phyloP scores from a whole-genome alignment of 2,329 filamentous ascomycete genomes.

The Leptographium procerum region DNA sequence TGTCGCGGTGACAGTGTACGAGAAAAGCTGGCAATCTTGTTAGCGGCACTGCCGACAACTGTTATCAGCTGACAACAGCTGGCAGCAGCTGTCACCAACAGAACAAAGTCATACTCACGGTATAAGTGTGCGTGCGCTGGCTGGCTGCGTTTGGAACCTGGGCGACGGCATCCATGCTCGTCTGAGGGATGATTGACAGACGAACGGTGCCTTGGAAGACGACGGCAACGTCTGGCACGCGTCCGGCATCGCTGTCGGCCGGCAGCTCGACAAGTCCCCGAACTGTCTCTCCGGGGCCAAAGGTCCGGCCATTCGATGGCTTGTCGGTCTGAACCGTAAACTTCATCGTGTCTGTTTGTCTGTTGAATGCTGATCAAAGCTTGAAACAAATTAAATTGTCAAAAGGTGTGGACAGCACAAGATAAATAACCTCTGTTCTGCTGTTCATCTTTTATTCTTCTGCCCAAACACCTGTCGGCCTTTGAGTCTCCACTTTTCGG shows the following conservation, averaged over 20 bases:
- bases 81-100: not conserved
- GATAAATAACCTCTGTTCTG: not conserved
- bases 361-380: no score
- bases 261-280: constrained; percentile 4
- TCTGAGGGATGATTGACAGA: not conserved
- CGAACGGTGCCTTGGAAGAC: not conserved
- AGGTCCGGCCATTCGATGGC: constrained; percentile 1
- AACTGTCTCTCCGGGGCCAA: constrained; percentile 1
- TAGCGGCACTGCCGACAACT: not conserved
- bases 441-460: not conserved
- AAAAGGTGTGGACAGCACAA: no score
- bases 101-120: not conserved
- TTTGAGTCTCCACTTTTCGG: not conserved
- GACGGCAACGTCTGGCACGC: not conserved
- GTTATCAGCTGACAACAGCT: not conserved
- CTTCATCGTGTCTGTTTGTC: constrained; percentile 2
- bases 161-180: not conserved
- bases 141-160: not conserved
- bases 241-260: not conserved
- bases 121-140: not conserved
- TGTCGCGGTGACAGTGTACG: not conserved
- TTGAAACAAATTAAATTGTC: no score
- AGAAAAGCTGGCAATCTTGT: not conserved
- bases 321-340: not conserved
- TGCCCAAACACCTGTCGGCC: not conserved